phyloP scores from a whole-genome alignment of 495 filamentous ascomycete species.

The Trichoderma virens region DNA sequence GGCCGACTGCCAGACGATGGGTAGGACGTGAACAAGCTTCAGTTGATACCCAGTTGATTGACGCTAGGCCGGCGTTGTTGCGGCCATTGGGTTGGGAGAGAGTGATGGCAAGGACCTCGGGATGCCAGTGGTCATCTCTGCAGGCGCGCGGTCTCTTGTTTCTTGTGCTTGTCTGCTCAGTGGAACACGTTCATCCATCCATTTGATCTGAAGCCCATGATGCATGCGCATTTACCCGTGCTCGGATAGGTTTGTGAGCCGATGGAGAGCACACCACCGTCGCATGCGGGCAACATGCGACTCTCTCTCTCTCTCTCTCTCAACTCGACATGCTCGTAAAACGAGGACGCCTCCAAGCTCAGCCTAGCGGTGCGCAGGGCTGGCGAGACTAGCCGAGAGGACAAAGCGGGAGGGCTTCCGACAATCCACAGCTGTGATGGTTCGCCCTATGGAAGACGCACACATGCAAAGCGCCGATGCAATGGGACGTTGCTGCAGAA shows the following conservation, averaged over 20 bases:
- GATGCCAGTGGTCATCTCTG: too few relatives aligned
- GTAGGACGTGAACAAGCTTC: background rate
- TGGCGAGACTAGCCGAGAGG: background rate
- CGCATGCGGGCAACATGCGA: background rate
- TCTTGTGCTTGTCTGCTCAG: background rate
- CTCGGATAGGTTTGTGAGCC: background rate
- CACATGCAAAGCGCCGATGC: constrained; percentile 5
- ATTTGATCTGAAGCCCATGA: background rate
- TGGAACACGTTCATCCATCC: background rate
- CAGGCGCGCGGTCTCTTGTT: too few relatives aligned
- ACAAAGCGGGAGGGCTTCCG: constrained; percentile 2
- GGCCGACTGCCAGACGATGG: background rate
- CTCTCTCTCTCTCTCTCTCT: too few relatives aligned
- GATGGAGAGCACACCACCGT: background rate
- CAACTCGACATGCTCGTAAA: too few relatives aligned
- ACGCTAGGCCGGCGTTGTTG: too few relatives aligned
- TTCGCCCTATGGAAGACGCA: constrained; percentile 3
- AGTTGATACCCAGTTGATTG: too few relatives aligned
- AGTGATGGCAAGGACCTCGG: too few relatives aligned
- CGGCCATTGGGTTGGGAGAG: too few relatives aligned
- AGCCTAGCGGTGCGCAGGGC: background rate
- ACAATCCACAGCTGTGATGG: constrained; percentile 2
- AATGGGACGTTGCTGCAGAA: constrained; percentile 8
- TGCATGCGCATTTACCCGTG: background rate
- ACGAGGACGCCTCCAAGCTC: too few relatives aligned